phyloP scores from a whole-genome alignment of 805 yeast species.

The Kodamaea hsintzibuensis region DNA sequence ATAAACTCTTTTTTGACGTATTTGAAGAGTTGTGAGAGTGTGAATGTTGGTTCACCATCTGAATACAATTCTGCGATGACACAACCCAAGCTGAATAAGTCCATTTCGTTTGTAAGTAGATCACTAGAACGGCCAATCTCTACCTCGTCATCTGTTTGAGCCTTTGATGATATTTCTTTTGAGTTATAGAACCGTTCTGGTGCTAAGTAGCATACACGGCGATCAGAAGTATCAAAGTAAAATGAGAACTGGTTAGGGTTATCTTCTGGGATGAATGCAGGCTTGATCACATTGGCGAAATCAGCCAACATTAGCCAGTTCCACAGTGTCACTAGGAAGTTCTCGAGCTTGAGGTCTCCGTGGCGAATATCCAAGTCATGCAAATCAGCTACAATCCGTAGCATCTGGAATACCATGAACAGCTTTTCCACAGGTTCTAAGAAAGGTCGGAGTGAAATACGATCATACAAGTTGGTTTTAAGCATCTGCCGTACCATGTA shows the following conservation, averaged over 20 bases:
- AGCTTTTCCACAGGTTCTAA: constrained; percentile 75
- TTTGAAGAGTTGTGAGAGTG: constrained; percentile 83
- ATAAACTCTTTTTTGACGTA: constrained; percentile 67
- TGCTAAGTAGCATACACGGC: constrained; percentile 88
- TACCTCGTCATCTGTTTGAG: constrained; percentile 24
- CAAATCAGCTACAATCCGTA: constrained; percentile 60
- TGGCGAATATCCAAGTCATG: constrained; percentile 68
- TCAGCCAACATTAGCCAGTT: constrained; percentile 84
- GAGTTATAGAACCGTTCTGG: constrained; percentile 78
- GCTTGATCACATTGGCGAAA: constrained; percentile 77
- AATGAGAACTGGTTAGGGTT: constrained; percentile 91
- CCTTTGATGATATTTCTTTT: constrained; percentile 20
- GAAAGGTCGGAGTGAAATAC: constrained; percentile 85
- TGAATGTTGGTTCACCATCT: constrained; percentile 86
- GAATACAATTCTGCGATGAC: constrained; percentile 84
- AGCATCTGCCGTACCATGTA: constrained; percentile 83
- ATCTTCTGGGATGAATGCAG: constrained; percentile 82
- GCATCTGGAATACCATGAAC: constrained; percentile 81
- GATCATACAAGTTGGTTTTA: constrained; percentile 79
- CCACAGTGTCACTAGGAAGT: constrained; percentile 83
- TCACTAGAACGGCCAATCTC: constrained; percentile 19
- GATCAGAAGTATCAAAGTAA: constrained; percentile 85
- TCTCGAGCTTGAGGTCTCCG: constrained; percentile 92
- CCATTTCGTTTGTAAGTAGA: constrained; percentile 64
- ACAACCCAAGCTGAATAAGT: constrained; percentile 81